Evolutionary conservation across 129 eudicot species (phyloP), one percentile per base, ranked within the genome.

Genomic region (Kitagawia praeruptora): DNA sequence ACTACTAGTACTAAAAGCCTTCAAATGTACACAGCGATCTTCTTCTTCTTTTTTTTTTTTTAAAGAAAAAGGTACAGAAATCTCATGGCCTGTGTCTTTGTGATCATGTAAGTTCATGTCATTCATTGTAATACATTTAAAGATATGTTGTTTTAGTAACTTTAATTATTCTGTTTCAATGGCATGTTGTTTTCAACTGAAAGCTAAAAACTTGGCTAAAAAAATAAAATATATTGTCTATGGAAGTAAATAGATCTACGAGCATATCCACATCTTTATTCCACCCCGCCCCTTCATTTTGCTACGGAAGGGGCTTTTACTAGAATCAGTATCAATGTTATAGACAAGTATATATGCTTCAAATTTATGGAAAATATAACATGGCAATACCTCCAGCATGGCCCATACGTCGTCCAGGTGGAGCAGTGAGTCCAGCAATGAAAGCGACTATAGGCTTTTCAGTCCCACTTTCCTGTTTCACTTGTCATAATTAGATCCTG

Each of bases 371-470:
- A 47, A 74, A 15, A 61, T 7, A 25, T 3, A 34, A 77, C 16
- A 70, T 75, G 3, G n/a, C 58, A 58, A 49, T 92, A 96, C 99
- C 99, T 96, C 99, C 99, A 85, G 99, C 99, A 77, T 96, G 99
- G 64, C 99, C 99, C 99, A 96, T 96, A 39, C 99, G 92, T 76
- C 99, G 90, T 53, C 99, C 99, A 74, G 99, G 99, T 74, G 99
- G 99, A 73, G 99, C 99, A 42, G 99, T 96, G 72, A 96, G 97
- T 81, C 99, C 99, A 77, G 99, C 99, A 83, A 96, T 92, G 84
- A 96, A 96, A 78, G 96, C 97, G 83, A 96, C 99, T 58, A 96
- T 84, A 42, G 99, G 99, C 87, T 96, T 96, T 15, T 90, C 88
- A 78, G 99, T 96, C 61, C 97, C 97, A 56, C 99, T 96, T 86